Base-by-base conservation (phyloP, 495 filamentous ascomycete genomes). In the Annulohypoxylon nitens region DNA sequence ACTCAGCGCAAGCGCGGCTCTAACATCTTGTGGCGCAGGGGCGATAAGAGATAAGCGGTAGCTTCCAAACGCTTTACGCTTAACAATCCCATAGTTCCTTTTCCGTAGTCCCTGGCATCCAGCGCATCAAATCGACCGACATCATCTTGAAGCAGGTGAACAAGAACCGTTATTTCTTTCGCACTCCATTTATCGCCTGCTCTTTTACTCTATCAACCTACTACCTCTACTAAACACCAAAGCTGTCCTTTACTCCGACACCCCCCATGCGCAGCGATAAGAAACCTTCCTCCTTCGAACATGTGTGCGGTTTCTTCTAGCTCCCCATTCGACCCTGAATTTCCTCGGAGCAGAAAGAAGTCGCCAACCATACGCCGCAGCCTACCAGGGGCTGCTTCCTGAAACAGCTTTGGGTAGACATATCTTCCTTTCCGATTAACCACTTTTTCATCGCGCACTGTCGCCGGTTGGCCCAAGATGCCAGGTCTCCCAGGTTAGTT, bases 401-500 rank as follows among this genome's bases (percentile, higher is more conserved):
- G 71, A 77, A 36, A 5, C 36, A 25, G 47, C 26, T 41, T 67
- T 65, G 67, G 63, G 61, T 69, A 62, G 36, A 63, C 23, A 14
- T 50, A 6, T 45, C 34, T 55, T 2, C 33, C 26, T 18, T 34
- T 34, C 39, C 8, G 16, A n/a, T 8, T 23, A 43, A 12, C 10
- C 2, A n/a, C 4, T 8, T 69, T 43, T 54, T 23, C 30, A 30
- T 45, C 30, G 59, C 51, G 53, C 64, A 70, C 47, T 34, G 59
- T 73, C 63, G 59, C 39, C 26, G 63, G 69, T 30, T 26, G 60
- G 54, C 76, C 81, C 81, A 86, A 86, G 81, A 97, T 97, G 94
- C 94, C 94, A 76, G 93, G 94, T 73, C 90, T 97, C 82, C 94
- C 94, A 62, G 86, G 94, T 97, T 87, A 70, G 89, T 87, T 45